These are phyloP conservation scores for Fusarium stilboides DNA, from an alignment of 2,329 filamentous ascomycete genomes.

Conservation along the genomic window DNA sequence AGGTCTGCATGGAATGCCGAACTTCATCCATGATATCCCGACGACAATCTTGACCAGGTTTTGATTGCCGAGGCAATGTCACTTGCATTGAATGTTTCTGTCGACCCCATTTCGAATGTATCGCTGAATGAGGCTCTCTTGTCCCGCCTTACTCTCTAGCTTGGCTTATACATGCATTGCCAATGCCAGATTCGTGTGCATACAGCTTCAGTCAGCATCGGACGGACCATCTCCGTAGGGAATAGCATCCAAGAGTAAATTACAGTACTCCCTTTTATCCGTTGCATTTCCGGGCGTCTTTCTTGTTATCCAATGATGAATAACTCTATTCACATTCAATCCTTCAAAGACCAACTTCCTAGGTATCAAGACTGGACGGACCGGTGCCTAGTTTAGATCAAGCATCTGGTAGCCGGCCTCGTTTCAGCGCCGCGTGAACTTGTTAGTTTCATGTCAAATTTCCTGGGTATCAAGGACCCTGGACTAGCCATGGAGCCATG, in stretches of 20 bases:
- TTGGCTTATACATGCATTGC: not conserved
- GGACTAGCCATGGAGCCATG: constrained; percentile 1
- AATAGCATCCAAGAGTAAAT: not conserved
- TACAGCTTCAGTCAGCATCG: too few relatives aligned
- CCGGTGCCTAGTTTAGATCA: not conserved
- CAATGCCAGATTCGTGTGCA: too few relatives aligned
- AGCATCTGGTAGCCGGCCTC: constrained; percentile 13
- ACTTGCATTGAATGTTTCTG: not conserved
- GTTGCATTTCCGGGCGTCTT: constrained; percentile 11
- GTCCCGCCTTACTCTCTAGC: constrained; percentile 4
- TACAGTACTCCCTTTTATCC: not conserved
- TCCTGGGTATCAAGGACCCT: constrained; percentile 15
- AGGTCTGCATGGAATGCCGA: constrained; percentile 17
- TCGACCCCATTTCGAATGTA: constrained; percentile 1
- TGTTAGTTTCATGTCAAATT: constrained; percentile 34
- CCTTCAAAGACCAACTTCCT: not conserved
- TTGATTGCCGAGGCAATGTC: constrained; percentile 1
- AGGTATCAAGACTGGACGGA: not conserved
- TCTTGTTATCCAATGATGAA: not conserved
- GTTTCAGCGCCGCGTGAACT: constrained; percentile 35
- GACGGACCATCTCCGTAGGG: not conserved
- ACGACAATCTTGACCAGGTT: constrained; percentile 2
- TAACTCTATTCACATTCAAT: not conserved
- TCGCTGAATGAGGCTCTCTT: constrained; percentile 11
- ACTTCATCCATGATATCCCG: constrained; percentile 18